Evolutionary conservation across 2,329 filamentous ascomycete species (phyloP), one percentile per base, ranked within the genome.

Genomic region (Colletotrichum tamarilloi): DNA sequence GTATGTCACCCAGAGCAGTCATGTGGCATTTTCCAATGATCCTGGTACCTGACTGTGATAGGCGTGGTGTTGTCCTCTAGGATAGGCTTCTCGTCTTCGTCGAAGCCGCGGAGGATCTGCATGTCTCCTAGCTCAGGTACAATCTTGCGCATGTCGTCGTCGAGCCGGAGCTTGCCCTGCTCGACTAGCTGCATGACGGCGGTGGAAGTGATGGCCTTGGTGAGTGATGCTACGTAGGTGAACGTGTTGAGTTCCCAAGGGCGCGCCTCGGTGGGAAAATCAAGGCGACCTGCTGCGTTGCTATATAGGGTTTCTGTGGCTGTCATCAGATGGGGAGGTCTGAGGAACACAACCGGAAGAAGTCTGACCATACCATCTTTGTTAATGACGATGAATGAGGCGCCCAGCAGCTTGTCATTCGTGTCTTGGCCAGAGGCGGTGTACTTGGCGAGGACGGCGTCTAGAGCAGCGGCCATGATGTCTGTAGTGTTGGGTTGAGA

Each of bases 111-210:
- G 5, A 86, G 78, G 69, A 86, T 81, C 67, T 80, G 76, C 75
- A 82, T 76, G 1, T 70, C 56, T 0, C 60, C 78, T 5, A 86
- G 79, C 69, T 83, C 81, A 1, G 82, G 82, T 0, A 85, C 71
- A 0, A 80, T 55, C 0, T 72, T 58, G 2, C 82, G 80, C 32
- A 84, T 59, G 57, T 86, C 82, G 6, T 80, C 79, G 49, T 86
- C 84, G 1, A 86, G 79, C 1, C 52, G 72, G 30, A 85, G 62
- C 4, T 75, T 67, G 5, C 79, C 80, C 5, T 74, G 75, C 74
- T 86, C 82, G 12, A 85, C 81, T 57, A 85, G 78, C 66, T 85
- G 84, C 77, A 87, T 79, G 24, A 85, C 46, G 60, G 77, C 78
- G 0, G 80, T 80, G 5, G 78, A 76, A 0, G 84, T 84, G 57